Percentiles rank a stretch among this genome's conserved stretches.
Evolutionary conservation across 139 green algal species (phyloP).

Genomic region (Chlamydomonas asymmetrica): DNA sequence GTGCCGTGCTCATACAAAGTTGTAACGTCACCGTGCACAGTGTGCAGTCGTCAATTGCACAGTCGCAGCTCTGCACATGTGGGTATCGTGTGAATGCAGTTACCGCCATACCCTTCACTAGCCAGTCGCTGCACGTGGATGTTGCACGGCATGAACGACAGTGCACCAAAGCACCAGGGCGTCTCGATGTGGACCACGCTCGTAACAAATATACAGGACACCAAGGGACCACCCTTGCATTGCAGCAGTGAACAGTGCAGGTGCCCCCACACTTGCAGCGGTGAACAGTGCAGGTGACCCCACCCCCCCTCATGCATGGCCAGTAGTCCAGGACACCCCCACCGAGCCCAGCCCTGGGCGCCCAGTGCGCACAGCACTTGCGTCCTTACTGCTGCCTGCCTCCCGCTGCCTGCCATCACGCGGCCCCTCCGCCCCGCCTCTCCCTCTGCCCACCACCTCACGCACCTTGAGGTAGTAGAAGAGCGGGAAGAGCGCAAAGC

Average conservation of each 20-base stretch:
- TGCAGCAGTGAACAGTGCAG: neutral
- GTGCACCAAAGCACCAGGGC: too few species aligned
- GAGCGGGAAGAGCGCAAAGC: slow-evolving; percentile 60
- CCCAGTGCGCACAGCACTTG: neutral
- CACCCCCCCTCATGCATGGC: neutral
- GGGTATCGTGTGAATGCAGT: neutral
- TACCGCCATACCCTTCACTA: too few species aligned
- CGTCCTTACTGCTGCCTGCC: neutral
- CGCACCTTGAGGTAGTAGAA: slow-evolving; percentile 75
- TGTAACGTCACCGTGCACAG: too few species aligned
- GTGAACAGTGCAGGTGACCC: neutral
- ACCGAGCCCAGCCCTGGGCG: neutral
- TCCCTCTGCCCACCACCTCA: too few species aligned
- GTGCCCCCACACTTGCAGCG: neutral
- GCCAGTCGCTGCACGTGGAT: too few species aligned
- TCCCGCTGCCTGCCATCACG: neutral
- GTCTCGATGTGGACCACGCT: too few species aligned
- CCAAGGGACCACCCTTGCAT: too few species aligned
- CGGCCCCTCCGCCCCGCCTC: too few species aligned
- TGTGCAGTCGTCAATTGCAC: neutral
- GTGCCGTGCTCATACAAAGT: too few species aligned
- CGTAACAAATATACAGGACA: too few species aligned
- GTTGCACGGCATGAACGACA: too few species aligned
- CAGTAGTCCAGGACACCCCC: neutral
- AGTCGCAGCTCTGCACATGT: neutral